Percentiles rank a stretch among this genome's conserved stretches.
These are phyloP conservation scores for Fraxinus americana DNA, from an alignment of 257 asterid species.

Conservation along the genomic window DNA sequence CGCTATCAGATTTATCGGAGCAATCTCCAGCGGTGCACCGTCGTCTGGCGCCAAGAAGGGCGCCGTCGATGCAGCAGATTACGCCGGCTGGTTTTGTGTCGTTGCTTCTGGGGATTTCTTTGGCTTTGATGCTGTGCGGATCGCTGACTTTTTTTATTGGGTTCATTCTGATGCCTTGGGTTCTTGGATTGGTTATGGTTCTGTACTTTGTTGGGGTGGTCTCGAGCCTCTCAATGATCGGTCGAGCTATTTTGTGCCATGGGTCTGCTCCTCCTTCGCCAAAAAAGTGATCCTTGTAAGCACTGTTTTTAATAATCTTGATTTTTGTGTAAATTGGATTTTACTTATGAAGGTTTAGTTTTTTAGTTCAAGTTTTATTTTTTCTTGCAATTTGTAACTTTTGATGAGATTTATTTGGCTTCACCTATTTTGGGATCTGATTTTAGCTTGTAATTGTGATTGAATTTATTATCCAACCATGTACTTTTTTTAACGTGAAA, in stretches of 20 bases:
- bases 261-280: conserved; percentile 45
- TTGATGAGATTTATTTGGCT: neutral
- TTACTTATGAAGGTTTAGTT: neutral
- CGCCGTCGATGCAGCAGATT: conserved; percentile 49
- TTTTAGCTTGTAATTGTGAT: too few relatives aligned
- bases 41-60: conserved; percentile 17
- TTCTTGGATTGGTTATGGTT: conserved; percentile 75
- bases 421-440: neutral
- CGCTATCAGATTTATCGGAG: conserved; percentile 36
- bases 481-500: too few relatives aligned
- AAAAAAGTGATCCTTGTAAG: conserved; percentile 60
- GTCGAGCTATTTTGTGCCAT: conserved; percentile 59
- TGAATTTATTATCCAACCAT: too few relatives aligned
- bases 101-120: conserved; percentile 68
- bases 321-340: neutral
- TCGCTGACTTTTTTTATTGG: conserved; percentile 90
- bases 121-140: conserved; percentile 82
- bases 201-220: conserved; percentile 73
- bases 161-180: conserved; percentile 96
- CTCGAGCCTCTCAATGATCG: conserved; percentile 80
- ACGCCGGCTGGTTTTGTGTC: conserved; percentile 84
- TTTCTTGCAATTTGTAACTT: neutral
- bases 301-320: neutral
- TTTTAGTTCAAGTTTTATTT: neutral
- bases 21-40: conserved; percentile 15